Evolutionary conservation across 179 eudicot species (phyloP).

Genomic region (Pouteria campechiana): DNA sequence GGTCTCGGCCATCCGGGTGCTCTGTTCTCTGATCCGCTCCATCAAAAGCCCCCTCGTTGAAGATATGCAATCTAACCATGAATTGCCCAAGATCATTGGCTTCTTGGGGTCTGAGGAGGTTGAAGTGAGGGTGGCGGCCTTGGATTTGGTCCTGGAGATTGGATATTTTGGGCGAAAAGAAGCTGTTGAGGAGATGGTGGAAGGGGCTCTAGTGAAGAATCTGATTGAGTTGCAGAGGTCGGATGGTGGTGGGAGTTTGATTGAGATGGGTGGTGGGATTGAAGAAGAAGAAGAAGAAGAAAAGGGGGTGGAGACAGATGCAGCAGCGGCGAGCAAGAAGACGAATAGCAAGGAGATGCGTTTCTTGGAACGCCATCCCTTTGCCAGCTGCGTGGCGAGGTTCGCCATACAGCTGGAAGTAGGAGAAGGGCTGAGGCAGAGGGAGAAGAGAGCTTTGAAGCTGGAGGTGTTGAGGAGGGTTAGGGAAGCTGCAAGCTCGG

Average conservation of each 20-base stretch:
- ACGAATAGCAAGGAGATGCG: constrained; percentile 19
- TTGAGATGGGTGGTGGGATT: constrained; percentile 41
- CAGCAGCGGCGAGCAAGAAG: constrained; percentile 6
- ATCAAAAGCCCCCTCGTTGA: constrained; percentile 79
- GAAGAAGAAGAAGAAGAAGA: constrained; percentile 20
- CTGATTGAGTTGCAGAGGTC: constrained; percentile 64
- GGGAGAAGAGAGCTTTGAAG: constrained; percentile 74
- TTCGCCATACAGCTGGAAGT: constrained; percentile 85
- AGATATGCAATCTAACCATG: constrained; percentile 45
- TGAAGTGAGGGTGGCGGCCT: constrained; percentile 15
- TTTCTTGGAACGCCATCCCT: constrained; percentile 40
- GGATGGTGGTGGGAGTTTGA: constrained; percentile 44
- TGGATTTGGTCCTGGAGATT: constrained; percentile 65
- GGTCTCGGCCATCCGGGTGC: constrained; percentile 24
- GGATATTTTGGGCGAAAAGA: constrained; percentile 85
- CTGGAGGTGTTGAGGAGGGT: constrained; percentile 50
- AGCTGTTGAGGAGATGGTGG: constrained; percentile 72
- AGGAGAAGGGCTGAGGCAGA: constrained; percentile 84
- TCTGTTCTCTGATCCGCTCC: constrained; percentile 44
- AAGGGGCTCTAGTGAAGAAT: constrained; percentile 34
- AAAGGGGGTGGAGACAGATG: constrained; percentile 10
- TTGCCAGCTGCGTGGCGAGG: constrained; percentile 77
- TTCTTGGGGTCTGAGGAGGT: constrained; percentile 21
- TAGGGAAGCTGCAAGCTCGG: constrained; percentile 44
- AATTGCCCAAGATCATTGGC: constrained; percentile 29